These are phyloP conservation scores for Carex parvula DNA, from an alignment of 176 grass and related monocot genomes.

Conservation along the genomic window DNA sequence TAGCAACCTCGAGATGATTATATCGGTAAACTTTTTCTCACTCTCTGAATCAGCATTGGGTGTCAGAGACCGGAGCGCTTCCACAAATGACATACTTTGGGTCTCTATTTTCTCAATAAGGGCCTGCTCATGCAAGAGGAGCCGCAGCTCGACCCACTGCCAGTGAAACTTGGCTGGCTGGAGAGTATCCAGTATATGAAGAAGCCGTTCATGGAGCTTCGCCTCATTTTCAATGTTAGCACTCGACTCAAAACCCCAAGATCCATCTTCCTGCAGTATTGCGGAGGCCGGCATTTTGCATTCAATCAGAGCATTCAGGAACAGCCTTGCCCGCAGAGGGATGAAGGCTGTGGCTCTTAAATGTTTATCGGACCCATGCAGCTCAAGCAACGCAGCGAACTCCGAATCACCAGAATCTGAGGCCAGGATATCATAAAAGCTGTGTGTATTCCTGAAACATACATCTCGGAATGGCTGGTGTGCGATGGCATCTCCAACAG, in stretches of 20 bases:
- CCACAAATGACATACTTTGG: constrained; percentile 60
- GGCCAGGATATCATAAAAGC: constrained; percentile 72
- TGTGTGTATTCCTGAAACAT: constrained; percentile 74
- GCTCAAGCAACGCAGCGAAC: constrained; percentile 80
- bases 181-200: constrained; percentile 80
- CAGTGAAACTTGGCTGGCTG: constrained; percentile 98
- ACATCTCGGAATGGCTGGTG: constrained; percentile 90
- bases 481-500: constrained; percentile 61
- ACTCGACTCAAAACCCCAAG: constrained; percentile 42
- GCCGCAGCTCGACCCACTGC: constrained; percentile 97
- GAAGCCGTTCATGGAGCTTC: constrained; percentile 70
- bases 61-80: constrained; percentile 72
- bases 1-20: constrained; percentile 86
- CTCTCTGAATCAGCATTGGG: constrained; percentile 88
- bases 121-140: constrained; percentile 97
- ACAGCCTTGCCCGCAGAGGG: constrained; percentile 84
- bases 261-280: constrained; percentile 53
- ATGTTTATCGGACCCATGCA: constrained; percentile 61
- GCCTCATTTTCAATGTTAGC: constrained; percentile 51
- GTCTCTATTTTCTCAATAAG: constrained; percentile 80
- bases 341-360: constrained; percentile 68
- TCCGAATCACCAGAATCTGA: constrained; percentile 86
- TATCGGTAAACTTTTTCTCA: constrained; percentile 97
- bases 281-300: constrained; percentile 57
- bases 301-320: constrained; percentile 85